Percentiles rank a stretch among this genome's conserved stretches.
These are phyloP conservation scores for Boletus fagicola DNA, from an alignment of 768 basidiomycete species.

Conservation along the genomic window DNA sequence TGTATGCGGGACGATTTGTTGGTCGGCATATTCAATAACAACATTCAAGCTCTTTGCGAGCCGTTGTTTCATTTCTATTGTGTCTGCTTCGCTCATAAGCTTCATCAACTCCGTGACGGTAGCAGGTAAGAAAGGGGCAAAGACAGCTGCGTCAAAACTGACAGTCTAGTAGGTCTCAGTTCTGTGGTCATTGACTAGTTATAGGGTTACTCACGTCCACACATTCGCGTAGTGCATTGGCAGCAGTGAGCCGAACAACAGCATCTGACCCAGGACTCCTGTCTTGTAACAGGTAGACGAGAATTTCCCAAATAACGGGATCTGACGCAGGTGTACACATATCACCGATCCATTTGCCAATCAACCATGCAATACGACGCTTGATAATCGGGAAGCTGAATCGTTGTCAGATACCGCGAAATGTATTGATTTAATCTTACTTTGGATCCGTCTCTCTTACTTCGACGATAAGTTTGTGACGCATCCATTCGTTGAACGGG, in stretches of 20 bases:
- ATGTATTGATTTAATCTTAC: conserved; percentile 36
- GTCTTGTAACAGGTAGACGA: conserved; percentile 73
- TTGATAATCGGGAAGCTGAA: conserved; percentile 87
- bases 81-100: conserved; percentile 70
- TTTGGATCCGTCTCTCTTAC: conserved; percentile 55
- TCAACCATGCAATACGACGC: conserved; percentile 91
- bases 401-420: conserved; percentile 8
- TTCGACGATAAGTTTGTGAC: conserved; percentile 57
- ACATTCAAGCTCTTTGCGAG: conserved; percentile 68
- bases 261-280: conserved; percentile 69
- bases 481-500: conserved; percentile 70
- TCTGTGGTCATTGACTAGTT: not conserved
- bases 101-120: conserved; percentile 64
- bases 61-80: conserved; percentile 72
- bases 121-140: conserved; percentile 65
- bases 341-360: conserved; percentile 86
- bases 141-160: conserved; percentile 58
- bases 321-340: conserved; percentile 58
- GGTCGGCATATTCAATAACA: conserved; percentile 53
- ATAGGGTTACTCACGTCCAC: conserved; percentile 65
- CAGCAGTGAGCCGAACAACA: conserved; percentile 85
- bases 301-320: conserved; percentile 72
- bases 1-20: conserved; percentile 68
- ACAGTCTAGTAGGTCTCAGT: conserved; percentile 46
- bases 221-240: conserved; percentile 75